phyloP scores from a whole-genome alignment of 2,329 filamentous ascomycete genomes.

The Alternaria infectoria region DNA sequence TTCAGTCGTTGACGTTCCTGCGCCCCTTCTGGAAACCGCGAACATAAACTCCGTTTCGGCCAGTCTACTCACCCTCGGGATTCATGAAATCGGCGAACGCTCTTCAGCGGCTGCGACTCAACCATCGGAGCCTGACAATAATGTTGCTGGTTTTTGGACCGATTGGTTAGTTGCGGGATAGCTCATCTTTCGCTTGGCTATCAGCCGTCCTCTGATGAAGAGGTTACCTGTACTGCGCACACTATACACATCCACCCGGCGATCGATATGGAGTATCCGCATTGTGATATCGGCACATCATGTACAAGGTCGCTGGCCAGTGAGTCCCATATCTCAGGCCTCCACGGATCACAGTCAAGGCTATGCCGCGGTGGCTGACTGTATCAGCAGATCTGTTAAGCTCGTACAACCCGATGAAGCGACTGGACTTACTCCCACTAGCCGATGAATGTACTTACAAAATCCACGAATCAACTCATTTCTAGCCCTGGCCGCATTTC shows the following conservation, averaged over 20 bases:
- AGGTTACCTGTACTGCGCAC: background rate
- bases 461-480: background rate
- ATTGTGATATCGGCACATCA: background rate
- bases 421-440: accelerated
- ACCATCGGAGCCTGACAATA: background rate
- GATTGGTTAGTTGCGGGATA: background rate
- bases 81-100: background rate
- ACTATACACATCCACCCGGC: background rate
- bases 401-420: background rate
- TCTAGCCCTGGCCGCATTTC: background rate
- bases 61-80: background rate
- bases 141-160: background rate
- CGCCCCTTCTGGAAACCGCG: background rate
- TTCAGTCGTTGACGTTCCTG: background rate
- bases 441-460: background rate
- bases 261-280: background rate
- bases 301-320: background rate
- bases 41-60: accelerated
- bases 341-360: background rate
- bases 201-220: background rate
- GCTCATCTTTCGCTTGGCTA: background rate
- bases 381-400: background rate
- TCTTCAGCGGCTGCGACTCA: accelerated
- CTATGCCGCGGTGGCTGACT: background rate
- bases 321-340: background rate